phyloP scores from a whole-genome alignment of 345 rosid genomes.

The Moricandia arvensis region DNA sequence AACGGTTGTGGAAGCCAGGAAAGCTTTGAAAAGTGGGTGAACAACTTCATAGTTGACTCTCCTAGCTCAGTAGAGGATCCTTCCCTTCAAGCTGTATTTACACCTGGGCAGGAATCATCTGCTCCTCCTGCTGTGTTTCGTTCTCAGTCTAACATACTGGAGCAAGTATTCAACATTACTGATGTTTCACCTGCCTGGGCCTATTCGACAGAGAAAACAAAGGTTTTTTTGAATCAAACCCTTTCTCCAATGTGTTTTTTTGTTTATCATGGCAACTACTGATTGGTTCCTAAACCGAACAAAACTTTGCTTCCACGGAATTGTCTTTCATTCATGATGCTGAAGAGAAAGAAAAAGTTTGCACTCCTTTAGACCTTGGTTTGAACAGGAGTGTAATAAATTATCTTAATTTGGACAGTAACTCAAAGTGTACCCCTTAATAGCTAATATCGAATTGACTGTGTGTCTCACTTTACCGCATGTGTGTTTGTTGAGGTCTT shows the following conservation, averaged over 20 bases:
- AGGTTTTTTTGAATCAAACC: constrained; percentile 46
- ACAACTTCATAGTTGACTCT: constrained; percentile 52
- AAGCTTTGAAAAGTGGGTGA: constrained; percentile 86
- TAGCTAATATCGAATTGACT: background rate
- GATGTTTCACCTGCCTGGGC: constrained; percentile 88
- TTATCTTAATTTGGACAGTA: no score
- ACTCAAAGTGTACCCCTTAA: no score
- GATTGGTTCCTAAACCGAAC: constrained; percentile 8
- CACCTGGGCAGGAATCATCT: constrained; percentile 44
- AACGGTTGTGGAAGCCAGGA: constrained; percentile 72
- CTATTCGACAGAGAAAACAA: constrained; percentile 72
- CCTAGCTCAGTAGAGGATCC: constrained; percentile 54
- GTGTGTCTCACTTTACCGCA: background rate
- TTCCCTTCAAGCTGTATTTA: constrained; percentile 44
- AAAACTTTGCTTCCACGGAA: constrained; percentile 3
- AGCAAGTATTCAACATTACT: constrained; percentile 65
- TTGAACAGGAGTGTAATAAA: no score
- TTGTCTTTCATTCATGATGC: background rate
- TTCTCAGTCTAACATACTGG: constrained; percentile 42
- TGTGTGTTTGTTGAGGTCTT: constrained; percentile 9
- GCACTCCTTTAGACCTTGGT: constrained; percentile 4
- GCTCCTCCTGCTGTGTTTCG: constrained; percentile 38
- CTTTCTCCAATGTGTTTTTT: background rate
- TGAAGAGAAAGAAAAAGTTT: background rate
- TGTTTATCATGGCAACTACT: background rate